Conservation (phyloP, 257 asterid genomes). For the Solanum acaule region DNA sequence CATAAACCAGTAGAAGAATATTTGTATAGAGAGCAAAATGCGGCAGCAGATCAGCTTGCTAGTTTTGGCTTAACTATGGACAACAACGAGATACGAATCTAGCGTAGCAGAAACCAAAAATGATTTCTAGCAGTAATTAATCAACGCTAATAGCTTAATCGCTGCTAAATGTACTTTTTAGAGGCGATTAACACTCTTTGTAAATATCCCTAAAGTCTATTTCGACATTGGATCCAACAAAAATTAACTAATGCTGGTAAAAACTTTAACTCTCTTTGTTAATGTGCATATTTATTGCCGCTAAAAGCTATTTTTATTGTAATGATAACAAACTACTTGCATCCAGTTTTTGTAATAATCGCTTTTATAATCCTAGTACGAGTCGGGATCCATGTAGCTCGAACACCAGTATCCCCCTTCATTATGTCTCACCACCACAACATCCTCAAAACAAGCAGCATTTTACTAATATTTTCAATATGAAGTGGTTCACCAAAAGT, state of each 20-base stretch:
- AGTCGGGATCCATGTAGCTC: too few species aligned
- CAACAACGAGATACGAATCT: background rate
- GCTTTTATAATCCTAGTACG: too few species aligned
- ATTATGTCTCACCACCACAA: slow-evolving; percentile 60
- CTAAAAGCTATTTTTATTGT: too few species aligned
- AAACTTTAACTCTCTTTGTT: background rate
- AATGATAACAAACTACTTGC: too few species aligned
- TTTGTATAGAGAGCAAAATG: background rate
- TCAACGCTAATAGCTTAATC: background rate
- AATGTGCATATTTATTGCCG: too few species aligned
- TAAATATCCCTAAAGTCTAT: background rate
- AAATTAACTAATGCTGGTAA: background rate
- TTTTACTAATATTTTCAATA: slow-evolving; percentile 23
- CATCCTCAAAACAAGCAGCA: slow-evolving; percentile 41
- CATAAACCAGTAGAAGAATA: background rate
- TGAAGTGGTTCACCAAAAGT: slow-evolving; percentile 27
- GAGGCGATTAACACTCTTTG: background rate
- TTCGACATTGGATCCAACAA: background rate
- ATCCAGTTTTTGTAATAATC: too few species aligned
- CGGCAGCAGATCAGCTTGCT: background rate
- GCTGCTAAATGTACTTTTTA: background rate
- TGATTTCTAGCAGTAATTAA: background rate
- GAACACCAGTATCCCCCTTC: slow-evolving; percentile 31
- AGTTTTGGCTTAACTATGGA: background rate
- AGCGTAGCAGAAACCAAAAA: too few species aligned